These are phyloP conservation scores for Colletotrichum liriopes DNA, from an alignment of 2,329 filamentous ascomycete species.

Conservation along the genomic window DNA sequence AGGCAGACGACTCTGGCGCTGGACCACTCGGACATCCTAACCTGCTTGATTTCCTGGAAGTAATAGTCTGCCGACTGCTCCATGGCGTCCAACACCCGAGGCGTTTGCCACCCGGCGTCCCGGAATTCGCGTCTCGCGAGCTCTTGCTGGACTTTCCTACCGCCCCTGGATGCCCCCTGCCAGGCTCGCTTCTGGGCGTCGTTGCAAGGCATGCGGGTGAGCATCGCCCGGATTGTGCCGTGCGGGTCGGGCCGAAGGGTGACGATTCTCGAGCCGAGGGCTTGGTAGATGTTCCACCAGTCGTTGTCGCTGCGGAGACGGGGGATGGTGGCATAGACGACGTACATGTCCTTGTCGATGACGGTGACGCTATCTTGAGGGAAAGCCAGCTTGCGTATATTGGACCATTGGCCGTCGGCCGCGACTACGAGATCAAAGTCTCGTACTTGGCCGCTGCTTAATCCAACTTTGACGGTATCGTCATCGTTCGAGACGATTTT, in stretches of 20 bases:
- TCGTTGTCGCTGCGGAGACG: slow-evolving; percentile 42
- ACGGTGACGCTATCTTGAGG: slow-evolving; percentile 45
- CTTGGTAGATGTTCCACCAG: slow-evolving; percentile 34
- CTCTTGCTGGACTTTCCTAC: slow-evolving; percentile 51
- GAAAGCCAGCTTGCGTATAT: slow-evolving; percentile 60
- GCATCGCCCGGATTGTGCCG: slow-evolving; percentile 35
- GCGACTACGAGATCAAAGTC: slow-evolving; percentile 68
- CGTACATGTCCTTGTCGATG: slow-evolving; percentile 46
- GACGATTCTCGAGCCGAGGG: slow-evolving; percentile 25
- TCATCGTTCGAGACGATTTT: slow-evolving; percentile 45
- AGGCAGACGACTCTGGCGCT: slow-evolving; percentile 60
- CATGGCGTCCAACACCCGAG: slow-evolving; percentile 51
- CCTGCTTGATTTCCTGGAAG: slow-evolving; percentile 56
- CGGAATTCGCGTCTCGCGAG: slow-evolving; percentile 51
- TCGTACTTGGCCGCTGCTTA: slow-evolving; percentile 59
- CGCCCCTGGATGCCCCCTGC: slow-evolving; percentile 13
- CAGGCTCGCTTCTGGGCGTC: slow-evolving; percentile 1
- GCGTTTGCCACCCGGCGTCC: slow-evolving; percentile 60
- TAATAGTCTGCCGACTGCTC: slow-evolving; percentile 59
- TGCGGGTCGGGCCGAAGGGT: slow-evolving; percentile 30
- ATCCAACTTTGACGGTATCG: slow-evolving; percentile 53
- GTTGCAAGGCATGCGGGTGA: slow-evolving; percentile 18
- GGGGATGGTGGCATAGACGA: slow-evolving; percentile 54
- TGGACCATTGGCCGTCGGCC: slow-evolving; percentile 69
- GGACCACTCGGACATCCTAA: slow-evolving; percentile 55